Base-by-base conservation (phyloP, 768 basidiomycete species). In the Rubroboletus satanas region DNA sequence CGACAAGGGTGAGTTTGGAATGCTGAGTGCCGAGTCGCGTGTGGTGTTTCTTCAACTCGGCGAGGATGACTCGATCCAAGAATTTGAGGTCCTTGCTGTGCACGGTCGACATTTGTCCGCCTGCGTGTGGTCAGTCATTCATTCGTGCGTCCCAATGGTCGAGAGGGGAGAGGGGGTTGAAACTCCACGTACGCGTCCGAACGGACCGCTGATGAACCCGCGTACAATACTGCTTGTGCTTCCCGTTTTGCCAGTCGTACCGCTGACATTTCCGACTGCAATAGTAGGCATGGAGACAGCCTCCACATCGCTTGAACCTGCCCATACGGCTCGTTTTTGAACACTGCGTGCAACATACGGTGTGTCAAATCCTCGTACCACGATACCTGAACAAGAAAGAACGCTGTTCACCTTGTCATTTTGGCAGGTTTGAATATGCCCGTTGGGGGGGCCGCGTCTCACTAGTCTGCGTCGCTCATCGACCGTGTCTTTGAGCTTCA, bases 241-340 rank as follows among this genome's bases (percentile, higher is more conserved):
- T 65, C n/a, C 68, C 68, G 26, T 57, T 28, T 41, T 41, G 31
- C 68, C 68, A 71, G 12, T 69, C 68, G 33, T 61, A 52, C 26
- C 58, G 62, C 57, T 69, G 68, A 55, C 68, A 69, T 36, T 51
- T 48, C 26, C 45, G 60, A 47, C 58, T 60, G 32, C 69, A 71
- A 18, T 71, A 71, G 38, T 60, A 71, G 31, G 66, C 56, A n/a
- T 69, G 68, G 26, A 64, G 56, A 48, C 65, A 71, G 5, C 69
- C 67, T 17, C 36, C 59, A 28, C 69, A 69, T 0, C 66, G 62
- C 48, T 58, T 68, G 28, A 69, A 61, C n/a, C 44, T 56, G n/a
- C 58, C 46, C 15, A 66, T 39, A 9, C 36, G 28, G 7, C 33
- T 48, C 14, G 58, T 38, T 57, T 53, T 70, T 15, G 64, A 56